Conservation (phyloP, 1,284 basidiomycete genomes). For the Heterobasidion parviporum region DNA sequence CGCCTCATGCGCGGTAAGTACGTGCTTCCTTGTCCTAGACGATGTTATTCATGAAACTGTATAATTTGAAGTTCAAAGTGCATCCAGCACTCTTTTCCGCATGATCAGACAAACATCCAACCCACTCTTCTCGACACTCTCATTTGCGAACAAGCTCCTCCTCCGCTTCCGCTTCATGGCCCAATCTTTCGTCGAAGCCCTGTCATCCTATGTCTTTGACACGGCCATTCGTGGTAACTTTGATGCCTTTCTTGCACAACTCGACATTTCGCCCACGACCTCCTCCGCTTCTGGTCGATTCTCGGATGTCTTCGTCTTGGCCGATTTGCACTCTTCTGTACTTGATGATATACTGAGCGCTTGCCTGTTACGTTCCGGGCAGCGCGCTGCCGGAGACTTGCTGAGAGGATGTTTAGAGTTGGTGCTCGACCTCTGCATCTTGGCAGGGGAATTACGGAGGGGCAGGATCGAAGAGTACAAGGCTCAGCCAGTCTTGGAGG, state of each 20-base stretch:
- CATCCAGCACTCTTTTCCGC: conserved; percentile 58
- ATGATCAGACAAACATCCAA: conserved; percentile 36
- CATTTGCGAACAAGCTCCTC: conserved; percentile 42
- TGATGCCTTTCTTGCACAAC: conserved; percentile 49
- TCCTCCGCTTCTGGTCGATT: conserved; percentile 22
- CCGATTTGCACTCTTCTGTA: conserved; percentile 59
- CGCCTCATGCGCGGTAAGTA: conserved; percentile 64
- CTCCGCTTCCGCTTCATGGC: conserved; percentile 67
- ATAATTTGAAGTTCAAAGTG: conserved; percentile 54
- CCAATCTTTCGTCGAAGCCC: conserved; percentile 55
- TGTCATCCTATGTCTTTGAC: conserved; percentile 69
- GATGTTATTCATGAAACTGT: background rate
- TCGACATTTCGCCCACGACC: conserved; percentile 11
- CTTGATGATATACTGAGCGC: conserved; percentile 73
- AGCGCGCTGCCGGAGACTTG: conserved; percentile 59
- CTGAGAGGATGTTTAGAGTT: conserved; percentile 59
- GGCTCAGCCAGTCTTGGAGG: conserved; percentile 46
- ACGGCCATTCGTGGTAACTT: conserved; percentile 71
- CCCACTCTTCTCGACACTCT: conserved; percentile 54
- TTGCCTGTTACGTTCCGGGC: conserved; percentile 68
- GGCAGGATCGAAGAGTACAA: conserved; percentile 50
- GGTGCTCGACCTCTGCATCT: conserved; percentile 62
- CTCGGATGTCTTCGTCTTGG: conserved; percentile 70
- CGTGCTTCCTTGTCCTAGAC: background rate
- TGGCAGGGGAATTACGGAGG: conserved; percentile 54